Percentiles rank a stretch among this genome's conserved stretches.
These are phyloP conservation scores for Orbilia quercus DNA, from an alignment of 2,329 filamentous ascomycete genomes.

Conservation along the genomic window DNA sequence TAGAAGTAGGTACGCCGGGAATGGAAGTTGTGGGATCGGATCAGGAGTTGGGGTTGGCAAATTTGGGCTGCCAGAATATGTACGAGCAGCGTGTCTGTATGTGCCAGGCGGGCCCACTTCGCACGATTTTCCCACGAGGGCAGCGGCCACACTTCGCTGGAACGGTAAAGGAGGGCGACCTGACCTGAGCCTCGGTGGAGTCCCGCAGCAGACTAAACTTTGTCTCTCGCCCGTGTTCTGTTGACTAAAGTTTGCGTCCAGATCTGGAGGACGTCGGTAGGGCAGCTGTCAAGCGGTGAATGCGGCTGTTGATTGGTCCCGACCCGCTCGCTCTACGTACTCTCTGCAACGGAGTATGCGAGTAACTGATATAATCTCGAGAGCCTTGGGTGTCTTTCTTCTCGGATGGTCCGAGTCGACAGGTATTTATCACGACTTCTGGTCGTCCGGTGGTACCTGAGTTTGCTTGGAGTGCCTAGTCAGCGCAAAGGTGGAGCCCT, in stretches of 20 bases:
- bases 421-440: slow-evolving; percentile 42
- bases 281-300: slow-evolving; percentile 22
- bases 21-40: slow-evolving; percentile 55
- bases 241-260: slow-evolving; percentile 16
- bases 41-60: slow-evolving; percentile 41
- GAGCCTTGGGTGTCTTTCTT: slow-evolving; percentile 5
- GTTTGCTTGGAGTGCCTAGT: slow-evolving; percentile 48
- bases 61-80: slow-evolving; percentile 8
- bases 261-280: slow-evolving; percentile 25
- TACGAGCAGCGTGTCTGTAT: slow-evolving; percentile 13
- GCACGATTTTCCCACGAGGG: slow-evolving; percentile 57
- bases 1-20: slow-evolving; percentile 50
- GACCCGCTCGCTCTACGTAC: slow-evolving; percentile 8
- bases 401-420: slow-evolving; percentile 53
- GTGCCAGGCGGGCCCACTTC: slow-evolving; percentile 45
- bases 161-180: slow-evolving; percentile 32
- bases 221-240: neutral
- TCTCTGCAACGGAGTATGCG: too few relatives aligned
- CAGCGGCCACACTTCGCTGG: slow-evolving; percentile 50
- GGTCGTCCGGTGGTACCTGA: slow-evolving; percentile 32
- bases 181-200: slow-evolving; percentile 54
- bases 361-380: neutral
- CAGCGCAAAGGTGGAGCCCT: slow-evolving; percentile 46
- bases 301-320: slow-evolving; percentile 33
- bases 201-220: slow-evolving; percentile 46